A percentile compares a stretch with the other conserved stretches of the same genome.
phyloP scores from a whole-genome alignment of 106 monocot species.

The Dioscorea alata region DNA sequence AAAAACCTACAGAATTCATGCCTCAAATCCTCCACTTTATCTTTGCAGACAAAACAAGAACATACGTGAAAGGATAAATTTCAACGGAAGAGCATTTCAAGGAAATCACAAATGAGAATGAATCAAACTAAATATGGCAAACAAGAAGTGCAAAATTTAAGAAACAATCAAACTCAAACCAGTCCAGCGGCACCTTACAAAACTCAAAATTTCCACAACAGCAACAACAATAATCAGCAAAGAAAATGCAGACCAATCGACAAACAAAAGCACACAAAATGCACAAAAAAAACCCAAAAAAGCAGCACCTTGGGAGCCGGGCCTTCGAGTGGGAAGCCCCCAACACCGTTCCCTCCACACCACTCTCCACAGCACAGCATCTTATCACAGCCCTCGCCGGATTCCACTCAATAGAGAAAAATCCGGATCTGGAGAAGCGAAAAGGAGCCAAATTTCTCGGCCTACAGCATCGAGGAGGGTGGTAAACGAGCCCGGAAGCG shows the following conservation, averaged over 20 bases:
- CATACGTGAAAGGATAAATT: too few relatives aligned
- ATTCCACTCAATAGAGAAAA: slow-evolving; percentile 9
- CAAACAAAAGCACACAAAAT: not conserved
- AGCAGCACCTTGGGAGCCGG: slow-evolving; percentile 19
- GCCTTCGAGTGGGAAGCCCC: slow-evolving; percentile 19
- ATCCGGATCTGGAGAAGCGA: slow-evolving; percentile 9
- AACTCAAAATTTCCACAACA: not conserved
- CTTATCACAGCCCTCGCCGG: slow-evolving; percentile 13
- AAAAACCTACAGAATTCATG: too few relatives aligned
- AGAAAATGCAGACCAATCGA: not conserved
- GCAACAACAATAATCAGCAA: not conserved
- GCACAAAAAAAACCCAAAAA: not conserved
- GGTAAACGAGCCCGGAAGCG: slow-evolving; percentile 32
- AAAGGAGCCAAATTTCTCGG: slow-evolving; percentile 9
- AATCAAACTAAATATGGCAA: not conserved
- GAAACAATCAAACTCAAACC: not conserved
- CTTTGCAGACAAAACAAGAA: too few relatives aligned
- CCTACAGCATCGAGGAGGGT: slow-evolving; percentile 14
- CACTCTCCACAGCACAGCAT: slow-evolving; percentile 15
- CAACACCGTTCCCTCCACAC: slow-evolving; percentile 21
- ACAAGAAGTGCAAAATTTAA: too few relatives aligned
- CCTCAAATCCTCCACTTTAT: too few relatives aligned
- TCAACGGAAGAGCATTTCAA: too few relatives aligned
- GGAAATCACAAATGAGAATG: not conserved
- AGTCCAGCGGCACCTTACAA: not conserved